phyloP scores from a whole-genome alignment of 257 asterid genomes.

The Solanum clarkiae region DNA sequence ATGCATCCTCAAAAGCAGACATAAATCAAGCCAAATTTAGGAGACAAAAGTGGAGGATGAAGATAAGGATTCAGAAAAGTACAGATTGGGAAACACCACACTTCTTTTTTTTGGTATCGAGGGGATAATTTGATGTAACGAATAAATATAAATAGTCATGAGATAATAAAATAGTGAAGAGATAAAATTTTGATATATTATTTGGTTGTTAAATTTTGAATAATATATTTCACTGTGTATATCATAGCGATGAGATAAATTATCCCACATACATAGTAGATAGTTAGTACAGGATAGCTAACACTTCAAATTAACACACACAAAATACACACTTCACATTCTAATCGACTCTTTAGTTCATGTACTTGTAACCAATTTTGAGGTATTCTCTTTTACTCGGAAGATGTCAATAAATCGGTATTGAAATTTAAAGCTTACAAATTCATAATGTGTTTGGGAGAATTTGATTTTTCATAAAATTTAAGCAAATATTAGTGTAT shows the following conservation, averaged over 20 bases:
- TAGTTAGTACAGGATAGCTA: no score
- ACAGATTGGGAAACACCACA: background rate
- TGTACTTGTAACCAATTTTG: background rate
- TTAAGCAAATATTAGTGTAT: background rate
- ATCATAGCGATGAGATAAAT: no score
- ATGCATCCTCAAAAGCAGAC: background rate
- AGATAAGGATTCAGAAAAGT: background rate
- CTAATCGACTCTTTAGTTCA: background rate
- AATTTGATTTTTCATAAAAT: no score
- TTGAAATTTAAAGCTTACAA: background rate
- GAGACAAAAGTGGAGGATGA: background rate
- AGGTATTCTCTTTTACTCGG: background rate
- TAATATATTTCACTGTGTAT: no score
- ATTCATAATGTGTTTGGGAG: no score
- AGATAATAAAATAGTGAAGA: no score
- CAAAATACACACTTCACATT: background rate
- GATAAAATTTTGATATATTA: no score
- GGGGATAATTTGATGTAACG: no score
- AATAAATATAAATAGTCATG: no score
- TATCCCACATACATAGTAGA: no score
- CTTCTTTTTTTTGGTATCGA: no score
- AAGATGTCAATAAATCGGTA: background rate
- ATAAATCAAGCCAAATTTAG: background rate
- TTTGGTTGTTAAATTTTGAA: no score
- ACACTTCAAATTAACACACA: background rate